A percentile compares a stretch with the other conserved stretches of the same genome.
phyloP scores from a whole-genome alignment of 495 filamentous ascomycete species.

The Astrothelium subdiscretum region DNA sequence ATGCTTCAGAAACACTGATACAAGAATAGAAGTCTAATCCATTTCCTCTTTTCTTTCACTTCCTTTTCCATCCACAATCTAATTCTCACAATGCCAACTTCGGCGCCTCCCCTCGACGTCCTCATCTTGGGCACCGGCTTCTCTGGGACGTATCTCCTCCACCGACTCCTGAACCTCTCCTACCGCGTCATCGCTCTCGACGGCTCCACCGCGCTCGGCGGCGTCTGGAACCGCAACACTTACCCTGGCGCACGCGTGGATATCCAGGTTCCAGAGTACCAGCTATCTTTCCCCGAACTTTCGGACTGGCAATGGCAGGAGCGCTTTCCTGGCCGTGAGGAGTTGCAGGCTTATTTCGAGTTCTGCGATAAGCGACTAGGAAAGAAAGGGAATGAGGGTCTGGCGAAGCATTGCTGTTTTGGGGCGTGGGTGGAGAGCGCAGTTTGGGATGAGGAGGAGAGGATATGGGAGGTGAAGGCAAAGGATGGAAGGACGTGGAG shows the following conservation, averaged over 20 bases:
- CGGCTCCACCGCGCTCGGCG: conserved; percentile 36
- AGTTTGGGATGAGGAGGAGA: conserved; percentile 12
- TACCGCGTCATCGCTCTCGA: conserved; percentile 37
- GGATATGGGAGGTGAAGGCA: conserved; percentile 18
- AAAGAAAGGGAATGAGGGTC: conserved; percentile 4
- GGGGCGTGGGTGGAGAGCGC: conserved; percentile 18
- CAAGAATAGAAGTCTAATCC: too few species aligned
- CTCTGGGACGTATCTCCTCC: conserved; percentile 31
- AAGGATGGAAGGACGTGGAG: conserved; percentile 7
- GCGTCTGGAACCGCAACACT: conserved; percentile 43
- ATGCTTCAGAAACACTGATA: too few species aligned
- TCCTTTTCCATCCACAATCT: neutral
- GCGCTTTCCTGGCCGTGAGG: conserved; percentile 16
- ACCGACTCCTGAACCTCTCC: conserved; percentile 30
- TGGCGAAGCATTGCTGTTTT: conserved; percentile 14
- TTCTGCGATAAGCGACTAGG: conserved; percentile 21
- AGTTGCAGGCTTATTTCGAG: conserved; percentile 23
- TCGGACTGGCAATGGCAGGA: conserved; percentile 18
- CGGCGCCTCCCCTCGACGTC: conserved; percentile 10
- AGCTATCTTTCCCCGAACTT: conserved; percentile 16
- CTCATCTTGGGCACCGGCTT: conserved; percentile 31
- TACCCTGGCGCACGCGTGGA: conserved; percentile 38
- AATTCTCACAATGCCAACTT: neutral
- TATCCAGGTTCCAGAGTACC: conserved; percentile 18
- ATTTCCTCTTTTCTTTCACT: neutral